Evolutionary conservation across 2,329 filamentous ascomycete species (phyloP), one percentile per base, ranked within the genome.

Genomic region (Pseudogymnoascus sp.): DNA sequence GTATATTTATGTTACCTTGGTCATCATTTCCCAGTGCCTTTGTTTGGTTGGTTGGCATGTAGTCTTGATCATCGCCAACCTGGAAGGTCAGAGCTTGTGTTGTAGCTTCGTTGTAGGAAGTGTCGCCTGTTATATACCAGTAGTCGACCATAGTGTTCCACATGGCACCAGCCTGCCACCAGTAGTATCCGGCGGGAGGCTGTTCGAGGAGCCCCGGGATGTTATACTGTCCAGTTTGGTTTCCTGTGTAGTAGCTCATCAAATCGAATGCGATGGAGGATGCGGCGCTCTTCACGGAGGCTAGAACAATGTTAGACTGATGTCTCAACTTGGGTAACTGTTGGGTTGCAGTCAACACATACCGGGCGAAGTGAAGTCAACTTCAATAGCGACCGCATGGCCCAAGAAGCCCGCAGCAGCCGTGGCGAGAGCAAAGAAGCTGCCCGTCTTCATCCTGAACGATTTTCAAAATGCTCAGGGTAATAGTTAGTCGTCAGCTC

Each of bases 81-180:
- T 88, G 85, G 70, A 79, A 82, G 69, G 84, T 75, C 76, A 88
- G 79, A 34, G 82, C 85, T 62, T 81, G 77, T 31, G 75, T 79
- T 14, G 80, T 75, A 38, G 82, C 76, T 36, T 80, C 76, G 67
- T 86, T 87, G 73, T 84, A 87, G 34, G 80, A 78, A 18, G 75
- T 73, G 68, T 87, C 84, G 38, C 81, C 82, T 1, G 84, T 86
- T 70, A 83, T 84, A 69, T 81, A 81, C 83, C 83, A 87, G 69
- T 86, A 87, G 67, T 87, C 82, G 34, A 87, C 78, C 69, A 86
- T 73, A 10, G 79, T 79, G 64, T 82, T 83, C 70, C 84, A 84
- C 82, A 85, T 84, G 38, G 82, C 82, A 59, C 83, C 83, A n/a
- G 82, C 81, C 72, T 84, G 81, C 83, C 83, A 86, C 81, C 81